Base-by-base conservation (phyloP, 371 early-diverging fungal species). In the Mucor velutinosus region DNA sequence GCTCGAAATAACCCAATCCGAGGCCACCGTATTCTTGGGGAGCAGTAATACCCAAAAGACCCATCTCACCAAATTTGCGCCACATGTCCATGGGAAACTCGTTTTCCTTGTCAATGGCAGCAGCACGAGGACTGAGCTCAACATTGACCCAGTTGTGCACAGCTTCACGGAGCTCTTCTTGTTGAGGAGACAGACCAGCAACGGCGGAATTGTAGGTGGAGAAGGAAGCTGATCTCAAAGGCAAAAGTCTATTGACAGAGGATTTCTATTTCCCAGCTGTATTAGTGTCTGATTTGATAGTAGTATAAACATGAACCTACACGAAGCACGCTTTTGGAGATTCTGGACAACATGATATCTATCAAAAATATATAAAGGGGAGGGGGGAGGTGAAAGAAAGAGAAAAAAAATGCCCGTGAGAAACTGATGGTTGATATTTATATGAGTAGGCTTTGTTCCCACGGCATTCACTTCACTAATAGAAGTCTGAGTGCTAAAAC, bases 51-150 rank as follows among this genome's bases (percentile, higher is more conserved):
- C 99, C 99, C 21, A 97, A 80, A 1, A 97, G 79, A 12, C 99
- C 99, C 97, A 98, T 96, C 45, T 92, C 89, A 61, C 99, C 99
- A 65, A 98, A 88, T 80, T 97, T 96, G 70, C 87, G 86, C 99
- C 97, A 97, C 95, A 97, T 94, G 74, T 96, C 96, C 92, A 87
- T 89, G 4, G 97, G 97, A 72, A 98, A 98, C 14, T 82, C 80
- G 75, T 97, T 97, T 30, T 74, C 75, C 72, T 89, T 87, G 85
- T 98, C 99, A 62, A 98, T 95, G 35, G 84, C 81, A 7, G 77
- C 78, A 1, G 99, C 97, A 11, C 94, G 84, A 3, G 95, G 95
- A 0, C 93, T 89, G 30, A 98, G 80, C 75, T 98, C 97, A 39
- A 83, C 86, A 58, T 94, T 86, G 21, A 89, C 92, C 84, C 95